Percentiles rank a stretch among this genome's conserved stretches.
Evolutionary conservation across 495 filamentous ascomycete genomes (phyloP).

Genomic region (Aspergillus kassunensis): DNA sequence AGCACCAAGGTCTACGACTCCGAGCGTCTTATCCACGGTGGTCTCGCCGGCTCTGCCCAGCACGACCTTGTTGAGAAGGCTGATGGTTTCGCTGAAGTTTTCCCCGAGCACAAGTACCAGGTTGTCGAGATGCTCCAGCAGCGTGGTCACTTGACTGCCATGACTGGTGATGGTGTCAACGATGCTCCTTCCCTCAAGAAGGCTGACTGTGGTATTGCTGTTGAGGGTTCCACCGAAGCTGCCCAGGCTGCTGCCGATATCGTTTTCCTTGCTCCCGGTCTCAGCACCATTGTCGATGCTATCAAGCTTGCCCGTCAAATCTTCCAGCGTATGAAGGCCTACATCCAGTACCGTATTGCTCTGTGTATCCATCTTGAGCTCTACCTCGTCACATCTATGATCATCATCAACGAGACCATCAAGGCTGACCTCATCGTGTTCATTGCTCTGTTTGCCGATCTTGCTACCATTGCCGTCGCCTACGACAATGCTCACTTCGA

Average conservation of each 20-base stretch:
- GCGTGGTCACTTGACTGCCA: slow-evolving; percentile 69
- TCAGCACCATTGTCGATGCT: slow-evolving; percentile 69
- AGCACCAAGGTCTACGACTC: slow-evolving; percentile 79
- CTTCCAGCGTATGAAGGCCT: slow-evolving; percentile 81
- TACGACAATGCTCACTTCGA: slow-evolving; percentile 77
- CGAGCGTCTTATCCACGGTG: slow-evolving; percentile 68
- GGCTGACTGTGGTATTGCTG: slow-evolving; percentile 72
- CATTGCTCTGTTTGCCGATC: slow-evolving; percentile 72
- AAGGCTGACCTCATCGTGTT: slow-evolving; percentile 66
- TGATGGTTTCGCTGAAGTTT: slow-evolving; percentile 73
- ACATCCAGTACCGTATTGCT: slow-evolving; percentile 77
- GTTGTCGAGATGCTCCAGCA: slow-evolving; percentile 74
- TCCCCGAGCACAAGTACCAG: slow-evolving; percentile 76
- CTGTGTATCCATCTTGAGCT: slow-evolving; percentile 73
- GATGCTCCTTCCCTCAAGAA: slow-evolving; percentile 71
- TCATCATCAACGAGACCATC: slow-evolving; percentile 72
- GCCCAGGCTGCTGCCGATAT: slow-evolving; percentile 76
- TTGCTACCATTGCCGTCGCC: slow-evolving; percentile 71
- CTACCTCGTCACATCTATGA: slow-evolving; percentile 73
- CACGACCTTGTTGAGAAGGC: slow-evolving; percentile 73
- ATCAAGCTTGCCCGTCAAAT: slow-evolving; percentile 78
- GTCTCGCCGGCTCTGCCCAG: slow-evolving; percentile 66
- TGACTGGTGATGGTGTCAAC: slow-evolving; percentile 75
- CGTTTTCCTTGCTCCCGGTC: slow-evolving; percentile 75
- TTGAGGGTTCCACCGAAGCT: slow-evolving; percentile 73